Evolutionary conservation across 139 green algal species (phyloP).

Genomic region (Picochlorum sp.): DNA sequence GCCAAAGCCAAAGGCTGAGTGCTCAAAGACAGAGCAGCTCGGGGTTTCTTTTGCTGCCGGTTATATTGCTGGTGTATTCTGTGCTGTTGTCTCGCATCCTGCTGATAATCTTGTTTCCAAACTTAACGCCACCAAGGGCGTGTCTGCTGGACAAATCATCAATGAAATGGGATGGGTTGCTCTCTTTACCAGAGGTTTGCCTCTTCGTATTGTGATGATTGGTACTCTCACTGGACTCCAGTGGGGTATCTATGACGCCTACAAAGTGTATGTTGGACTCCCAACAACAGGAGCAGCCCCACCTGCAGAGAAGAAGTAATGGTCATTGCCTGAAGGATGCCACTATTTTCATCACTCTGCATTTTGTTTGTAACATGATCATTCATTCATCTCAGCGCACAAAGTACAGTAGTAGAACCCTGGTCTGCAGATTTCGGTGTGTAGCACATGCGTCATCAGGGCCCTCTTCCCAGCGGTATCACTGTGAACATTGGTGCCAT

Average conservation of each 20-base stretch:
- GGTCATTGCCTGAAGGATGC: too few relatives aligned
- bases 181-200: slow-evolving; percentile 74
- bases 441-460: not conserved
- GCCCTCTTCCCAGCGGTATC: not conserved
- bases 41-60: slow-evolving; percentile 77
- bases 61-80: slow-evolving; percentile 88
- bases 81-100: slow-evolving; percentile 78
- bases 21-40: slow-evolving; percentile 85
- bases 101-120: slow-evolving; percentile 94
- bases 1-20: slow-evolving; percentile 83
- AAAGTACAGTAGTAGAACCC: too few relatives aligned
- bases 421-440: not conserved
- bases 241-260: slow-evolving; percentile 72
- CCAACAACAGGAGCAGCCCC: slow-evolving; percentile 27
- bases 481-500: too few relatives aligned
- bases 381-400: too few relatives aligned
- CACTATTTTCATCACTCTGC: too few relatives aligned
- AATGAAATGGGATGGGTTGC: slow-evolving; percentile 74
- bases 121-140: slow-evolving; percentile 76
- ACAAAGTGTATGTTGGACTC: slow-evolving; percentile 63
- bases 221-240: slow-evolving; percentile 81
- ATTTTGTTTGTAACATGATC: too few relatives aligned
- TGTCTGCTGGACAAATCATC: slow-evolving; percentile 46
- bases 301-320: slow-evolving; percentile 13
- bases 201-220: slow-evolving; percentile 88